These are phyloP conservation scores for Dothistroma pini DNA, from an alignment of 2,329 filamentous ascomycete species.

Conservation along the genomic window DNA sequence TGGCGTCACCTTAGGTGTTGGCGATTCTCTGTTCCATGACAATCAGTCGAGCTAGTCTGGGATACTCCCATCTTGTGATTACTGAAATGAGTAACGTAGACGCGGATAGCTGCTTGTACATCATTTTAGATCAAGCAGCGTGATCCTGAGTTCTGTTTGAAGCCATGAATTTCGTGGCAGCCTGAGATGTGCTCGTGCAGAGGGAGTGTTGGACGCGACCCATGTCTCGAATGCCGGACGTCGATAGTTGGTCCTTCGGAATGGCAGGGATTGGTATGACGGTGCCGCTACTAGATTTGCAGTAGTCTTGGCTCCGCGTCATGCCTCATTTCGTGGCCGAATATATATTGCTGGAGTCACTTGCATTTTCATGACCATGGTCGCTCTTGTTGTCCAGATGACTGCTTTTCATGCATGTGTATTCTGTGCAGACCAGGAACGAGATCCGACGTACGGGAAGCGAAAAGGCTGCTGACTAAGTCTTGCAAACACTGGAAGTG, in stretches of 20 bases:
- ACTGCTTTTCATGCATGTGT: background rate
- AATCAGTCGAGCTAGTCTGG: background rate
- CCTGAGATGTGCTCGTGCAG: constrained; percentile 1
- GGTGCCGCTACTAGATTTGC: constrained; percentile 9
- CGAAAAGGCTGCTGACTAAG: background rate
- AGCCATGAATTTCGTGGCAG: background rate
- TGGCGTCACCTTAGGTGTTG: background rate
- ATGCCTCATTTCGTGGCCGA: background rate
- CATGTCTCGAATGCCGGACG: background rate
- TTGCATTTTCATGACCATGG: background rate
- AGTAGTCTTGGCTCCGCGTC: background rate
- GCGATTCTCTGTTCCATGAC: background rate
- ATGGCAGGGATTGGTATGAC: background rate
- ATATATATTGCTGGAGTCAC: background rate
- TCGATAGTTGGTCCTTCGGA: background rate
- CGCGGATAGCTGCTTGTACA: background rate
- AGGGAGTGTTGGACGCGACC: background rate
- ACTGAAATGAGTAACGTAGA: too few species aligned
- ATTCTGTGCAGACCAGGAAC: background rate
- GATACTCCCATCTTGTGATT: background rate
- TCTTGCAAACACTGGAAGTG: background rate
- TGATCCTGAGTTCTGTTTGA: background rate
- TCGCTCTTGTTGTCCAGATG: background rate
- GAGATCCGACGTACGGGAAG: background rate
- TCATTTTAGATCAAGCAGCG: background rate